Base-by-base conservation (phyloP, 805 yeast genomes). In the Metschnikowia chrysomelidarum region DNA sequence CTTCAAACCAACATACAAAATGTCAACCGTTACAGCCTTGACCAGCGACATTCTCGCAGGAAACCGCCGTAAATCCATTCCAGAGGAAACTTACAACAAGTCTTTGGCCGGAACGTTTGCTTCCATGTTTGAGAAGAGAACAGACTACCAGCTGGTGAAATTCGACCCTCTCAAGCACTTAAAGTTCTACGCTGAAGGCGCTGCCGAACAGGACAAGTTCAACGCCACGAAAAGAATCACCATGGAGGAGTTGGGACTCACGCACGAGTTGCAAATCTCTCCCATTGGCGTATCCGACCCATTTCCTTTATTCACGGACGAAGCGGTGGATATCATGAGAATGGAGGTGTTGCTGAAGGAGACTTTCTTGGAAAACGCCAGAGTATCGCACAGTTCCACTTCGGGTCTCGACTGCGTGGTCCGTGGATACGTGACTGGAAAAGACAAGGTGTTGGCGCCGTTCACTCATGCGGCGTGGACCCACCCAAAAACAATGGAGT, bases 241-340 rank as follows among this genome's bases (percentile, higher is more conserved):
- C 3, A 66, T 76, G 69, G 69, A 60, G 30, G 80, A 77, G 40
- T 60, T 78, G 38, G 78, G 76, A 0, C 54, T 69, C 37, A 48
- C 67, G 26, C 54, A 60, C 44, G 63, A 64, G 26, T 58, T 64
- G 39, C 79, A 75, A 51, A 73, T 78, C 34, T 67, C 77, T 15
- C 69, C 68, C 3, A 64, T 76, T 46, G 84, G 79, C 13, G 82
- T 74, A 15, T 62, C 73, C 35, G 78, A 72, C 36, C 80, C 83
- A 1, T 78, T 78, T 54, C 80, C 80, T 4, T 60, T 78, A 29
- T 78, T 78, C 57, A 75, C 80, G 1, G 73, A 74, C 19, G 82
- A 77, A 46, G 82, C 82, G 2, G 60, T 75, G 36, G 69, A 68
- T 25, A 69, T 78, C 30, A 76, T 78, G 82, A 71, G 73, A 55